Conservation (phyloP, 2,329 filamentous ascomycete species). For the Ambrosiella xylebori region DNA sequence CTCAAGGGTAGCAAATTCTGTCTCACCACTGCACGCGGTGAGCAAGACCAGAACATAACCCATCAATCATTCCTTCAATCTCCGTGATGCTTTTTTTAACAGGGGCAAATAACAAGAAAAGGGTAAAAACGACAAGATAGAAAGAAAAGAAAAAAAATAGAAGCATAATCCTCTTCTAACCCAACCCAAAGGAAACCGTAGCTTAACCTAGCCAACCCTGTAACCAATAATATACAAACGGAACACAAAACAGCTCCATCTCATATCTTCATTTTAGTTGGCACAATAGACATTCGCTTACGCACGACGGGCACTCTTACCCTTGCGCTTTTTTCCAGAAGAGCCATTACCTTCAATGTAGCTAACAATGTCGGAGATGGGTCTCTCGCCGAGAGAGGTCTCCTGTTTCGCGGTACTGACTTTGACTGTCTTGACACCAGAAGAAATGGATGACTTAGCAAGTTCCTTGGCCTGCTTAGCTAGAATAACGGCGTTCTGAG, state of each 20-base stretch:
- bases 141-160: not conserved
- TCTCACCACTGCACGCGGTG: no score
- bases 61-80: no score
- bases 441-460: slow-evolving; percentile 54
- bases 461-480: slow-evolving; percentile 86
- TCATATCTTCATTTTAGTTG: not conserved
- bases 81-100: not conserved
- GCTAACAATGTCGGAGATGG: slow-evolving; percentile 81
- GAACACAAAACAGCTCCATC: not conserved
- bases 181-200: not conserved
- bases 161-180: not conserved
- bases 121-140: slow-evolving; percentile 5
- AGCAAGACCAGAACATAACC: no score
- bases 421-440: slow-evolving; percentile 18
- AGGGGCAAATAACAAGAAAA: not conserved
- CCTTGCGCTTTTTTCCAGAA: slow-evolving; percentile 24
- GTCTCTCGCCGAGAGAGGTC: slow-evolving; percentile 49
- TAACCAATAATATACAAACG: not conserved
- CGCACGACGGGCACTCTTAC: not conserved
- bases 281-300: not conserved
- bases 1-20: no score
- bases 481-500: slow-evolving; percentile 84
- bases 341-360: slow-evolving; percentile 70
- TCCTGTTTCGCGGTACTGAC: not conserved
- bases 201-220: not conserved